Evolutionary conservation across 768 basidiomycete species (phyloP).

Genomic region (Boletales sp.): DNA sequence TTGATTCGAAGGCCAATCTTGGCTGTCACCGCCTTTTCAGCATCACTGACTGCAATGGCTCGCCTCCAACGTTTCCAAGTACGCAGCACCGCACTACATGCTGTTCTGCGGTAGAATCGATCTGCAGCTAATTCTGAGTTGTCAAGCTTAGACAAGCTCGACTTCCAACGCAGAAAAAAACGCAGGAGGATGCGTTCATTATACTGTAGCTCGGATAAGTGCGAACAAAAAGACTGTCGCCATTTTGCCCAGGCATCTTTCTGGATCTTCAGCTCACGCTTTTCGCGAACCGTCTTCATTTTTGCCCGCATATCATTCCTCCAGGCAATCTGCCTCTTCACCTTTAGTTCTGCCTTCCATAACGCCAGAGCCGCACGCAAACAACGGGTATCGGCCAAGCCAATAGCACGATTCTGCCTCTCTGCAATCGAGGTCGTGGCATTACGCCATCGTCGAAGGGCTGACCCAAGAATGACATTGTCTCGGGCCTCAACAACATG

Average conservation of each 20-base stretch:
- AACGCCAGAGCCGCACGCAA: constrained; percentile 39
- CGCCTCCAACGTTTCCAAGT: constrained; percentile 61
- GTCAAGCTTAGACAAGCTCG: constrained; percentile 37
- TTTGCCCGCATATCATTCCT: constrained; percentile 66
- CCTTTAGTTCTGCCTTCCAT: constrained; percentile 56
- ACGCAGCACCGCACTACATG: constrained; percentile 36
- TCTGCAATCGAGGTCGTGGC: constrained; percentile 35
- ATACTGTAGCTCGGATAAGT: constrained; percentile 51
- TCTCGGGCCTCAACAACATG: constrained; percentile 72
- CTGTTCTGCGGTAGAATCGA: constrained; percentile 36
- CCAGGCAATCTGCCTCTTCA: constrained; percentile 58
- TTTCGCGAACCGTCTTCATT: constrained; percentile 61
- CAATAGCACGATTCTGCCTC: constrained; percentile 40
- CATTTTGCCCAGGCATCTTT: constrained; percentile 65
- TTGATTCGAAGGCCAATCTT: constrained; percentile 49
- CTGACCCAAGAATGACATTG: constrained; percentile 55
- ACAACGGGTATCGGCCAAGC: constrained; percentile 42
- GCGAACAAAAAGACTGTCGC: constrained; percentile 54
- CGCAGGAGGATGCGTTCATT: constrained; percentile 39
- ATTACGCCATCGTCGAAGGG: constrained; percentile 60
- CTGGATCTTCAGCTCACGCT: constrained; percentile 48
- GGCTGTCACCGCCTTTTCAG: constrained; percentile 43
- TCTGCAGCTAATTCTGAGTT: constrained; percentile 49
- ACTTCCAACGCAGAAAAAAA: constrained; percentile 54
- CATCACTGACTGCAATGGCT: constrained; percentile 39